Conservation (phyloP, 495 filamentous ascomycete species). For the Penicillium mononematosum region DNA sequence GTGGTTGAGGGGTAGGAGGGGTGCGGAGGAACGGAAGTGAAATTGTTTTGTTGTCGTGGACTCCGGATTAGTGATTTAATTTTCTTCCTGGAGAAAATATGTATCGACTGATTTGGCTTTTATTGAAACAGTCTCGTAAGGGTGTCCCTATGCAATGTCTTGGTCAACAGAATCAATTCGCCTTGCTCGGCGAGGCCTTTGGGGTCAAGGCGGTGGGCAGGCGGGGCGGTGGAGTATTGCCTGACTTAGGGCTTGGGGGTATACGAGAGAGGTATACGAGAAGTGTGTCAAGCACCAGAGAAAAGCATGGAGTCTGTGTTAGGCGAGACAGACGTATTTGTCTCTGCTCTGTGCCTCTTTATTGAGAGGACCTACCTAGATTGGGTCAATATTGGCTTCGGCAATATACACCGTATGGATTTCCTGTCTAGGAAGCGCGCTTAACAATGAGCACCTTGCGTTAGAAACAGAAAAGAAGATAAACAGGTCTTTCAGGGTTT, state of each 20-base stretch:
- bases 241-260: conserved; percentile 5
- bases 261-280: neutral
- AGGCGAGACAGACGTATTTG: neutral
- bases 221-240: conserved; percentile 5
- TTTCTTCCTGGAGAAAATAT: neutral
- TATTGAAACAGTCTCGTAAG: neutral
- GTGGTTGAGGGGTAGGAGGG: conserved; percentile 17
- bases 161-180: conserved; percentile 1
- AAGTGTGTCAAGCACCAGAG: neutral
- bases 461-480: neutral
- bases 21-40: conserved; percentile 12
- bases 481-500: neutral
- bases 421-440: neutral
- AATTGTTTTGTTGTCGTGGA: neutral
- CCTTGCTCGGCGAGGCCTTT: conserved; percentile 6
- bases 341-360: neutral
- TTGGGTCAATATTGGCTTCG: neutral
- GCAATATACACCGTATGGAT: neutral
- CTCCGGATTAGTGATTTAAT: neutral
- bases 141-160: conserved; percentile 8
- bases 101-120: neutral
- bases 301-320: neutral
- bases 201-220: conserved; percentile 3
- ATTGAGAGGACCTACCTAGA: neutral
- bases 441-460: neutral